Evolutionary conservation across 2,329 filamentous ascomycete genomes (phyloP), one percentile per base, ranked within the genome.

Genomic region (Colletotrichum somersetense): DNA sequence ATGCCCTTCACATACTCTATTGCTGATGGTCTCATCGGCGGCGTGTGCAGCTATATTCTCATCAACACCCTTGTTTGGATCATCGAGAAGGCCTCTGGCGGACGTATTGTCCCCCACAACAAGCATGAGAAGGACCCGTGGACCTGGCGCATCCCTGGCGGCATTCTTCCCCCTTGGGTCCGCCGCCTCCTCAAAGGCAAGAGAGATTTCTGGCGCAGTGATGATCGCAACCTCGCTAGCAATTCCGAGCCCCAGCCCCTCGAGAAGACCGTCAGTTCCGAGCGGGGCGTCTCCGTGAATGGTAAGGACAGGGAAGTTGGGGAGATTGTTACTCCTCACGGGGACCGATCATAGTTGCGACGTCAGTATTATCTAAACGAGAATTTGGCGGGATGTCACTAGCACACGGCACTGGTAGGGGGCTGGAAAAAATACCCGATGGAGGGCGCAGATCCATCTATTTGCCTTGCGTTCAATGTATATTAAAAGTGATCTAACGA

Each of bases 1-100:
- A 97, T 97, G 94, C 94, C 94, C 0, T 96, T 97, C 82, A 95
- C 93, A 1, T 97, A 96, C 85, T 93, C 91, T 52, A 96, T 97
- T 77, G 93, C 94, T 16, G 93, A 97, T 78, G 94, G 94, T 59
- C 86, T 97, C 20, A 97, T 97, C 76, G 93, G 89, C 1, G 93
- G 94, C 64, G 92, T 97, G 77, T 86, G 91, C 77, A 90, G 89
- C 50, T 97, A 97, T 81, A 91, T 92, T 56, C 79, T 92, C 74
- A 87, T 97, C 82, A 97, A 97, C 82, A 89, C 86, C 0, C 78
- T 87, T 16, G 90, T 93, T 16, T 95, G 89, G 89, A 69, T 92
- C 59, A 81, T 97, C 75, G 90, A 92, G 80, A 86, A 89, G 78
- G 82, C 83, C 4, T 91, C 90, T 0, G 85, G 89, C 1, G 93